phyloP scores from a whole-genome alignment of 1,284 basidiomycete genomes.

The Athelia psychrophila region DNA sequence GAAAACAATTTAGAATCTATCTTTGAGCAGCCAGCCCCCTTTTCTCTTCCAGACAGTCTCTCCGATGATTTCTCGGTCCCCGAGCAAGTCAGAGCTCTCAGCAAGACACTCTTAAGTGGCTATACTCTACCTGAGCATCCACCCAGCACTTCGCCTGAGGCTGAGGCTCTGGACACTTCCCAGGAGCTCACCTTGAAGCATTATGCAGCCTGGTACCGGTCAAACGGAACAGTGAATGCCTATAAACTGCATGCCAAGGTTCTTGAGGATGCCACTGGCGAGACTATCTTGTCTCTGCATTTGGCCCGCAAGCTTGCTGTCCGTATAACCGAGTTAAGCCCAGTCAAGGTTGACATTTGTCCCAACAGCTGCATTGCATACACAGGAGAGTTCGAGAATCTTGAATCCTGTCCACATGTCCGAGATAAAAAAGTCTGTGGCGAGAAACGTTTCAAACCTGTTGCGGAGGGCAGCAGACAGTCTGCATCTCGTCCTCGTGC shows the following conservation, averaged over 20 bases:
- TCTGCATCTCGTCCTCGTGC: neutral
- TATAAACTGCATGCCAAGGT: neutral
- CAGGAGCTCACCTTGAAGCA: neutral
- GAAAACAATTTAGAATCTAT: too few species aligned
- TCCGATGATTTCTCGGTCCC: neutral
- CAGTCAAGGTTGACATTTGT: conserved; percentile 5
- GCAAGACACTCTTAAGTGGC: neutral
- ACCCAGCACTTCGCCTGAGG: neutral
- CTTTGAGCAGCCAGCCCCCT: neutral
- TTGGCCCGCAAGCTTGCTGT: conserved; percentile 4
- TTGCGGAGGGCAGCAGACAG: neutral
- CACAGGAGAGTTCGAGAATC: conserved; percentile 3
- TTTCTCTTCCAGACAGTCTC: too few species aligned
- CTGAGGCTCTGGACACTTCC: neutral
- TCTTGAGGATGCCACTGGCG: conserved; percentile 1
- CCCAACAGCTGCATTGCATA: neutral
- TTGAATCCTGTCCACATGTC: neutral
- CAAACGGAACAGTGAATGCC: neutral
- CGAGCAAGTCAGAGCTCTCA: neutral
- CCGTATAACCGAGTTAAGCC: neutral
- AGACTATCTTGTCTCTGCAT: conserved; percentile 2
- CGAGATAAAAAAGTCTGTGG: neutral
- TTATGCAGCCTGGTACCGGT: neutral
- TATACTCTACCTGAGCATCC: neutral
- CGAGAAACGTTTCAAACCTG: neutral